These are phyloP conservation scores for Phylloporus sp. DNA, from an alignment of 768 basidiomycete genomes.

Conservation along the genomic window DNA sequence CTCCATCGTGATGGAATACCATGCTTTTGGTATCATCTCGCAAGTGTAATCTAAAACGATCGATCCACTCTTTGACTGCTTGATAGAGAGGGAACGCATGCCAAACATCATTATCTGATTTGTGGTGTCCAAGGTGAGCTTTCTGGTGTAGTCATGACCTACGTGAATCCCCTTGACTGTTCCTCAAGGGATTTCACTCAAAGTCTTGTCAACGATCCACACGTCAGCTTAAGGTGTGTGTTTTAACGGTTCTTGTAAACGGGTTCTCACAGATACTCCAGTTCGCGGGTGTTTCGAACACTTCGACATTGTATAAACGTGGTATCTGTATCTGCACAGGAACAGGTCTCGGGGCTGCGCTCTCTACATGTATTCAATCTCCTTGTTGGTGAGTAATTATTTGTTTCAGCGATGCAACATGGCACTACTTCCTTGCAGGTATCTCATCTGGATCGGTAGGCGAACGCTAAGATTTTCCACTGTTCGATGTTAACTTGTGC, in stretches of 20 bases:
- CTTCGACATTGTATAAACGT: conserved; percentile 72
- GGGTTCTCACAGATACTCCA: conserved; percentile 25
- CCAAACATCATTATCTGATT: conserved; percentile 77
- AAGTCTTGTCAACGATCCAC: conserved; percentile 70
- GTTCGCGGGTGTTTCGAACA: conserved; percentile 80
- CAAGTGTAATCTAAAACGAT: conserved; percentile 30
- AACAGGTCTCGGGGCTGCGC: conserved; percentile 75
- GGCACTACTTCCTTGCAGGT: conserved; percentile 39
- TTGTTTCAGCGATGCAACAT: not conserved
- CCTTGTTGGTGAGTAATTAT: conserved; percentile 53
- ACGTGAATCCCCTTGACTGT: not conserved
- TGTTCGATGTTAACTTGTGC: conserved; percentile 11
- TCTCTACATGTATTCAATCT: conserved; percentile 76
- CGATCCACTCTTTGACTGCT: conserved; percentile 9
- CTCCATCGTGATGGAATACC: conserved; percentile 73
- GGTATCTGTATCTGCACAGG: conserved; percentile 82
- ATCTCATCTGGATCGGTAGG: conserved; percentile 73
- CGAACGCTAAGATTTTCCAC: not conserved
- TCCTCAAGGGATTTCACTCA: conserved; percentile 67
- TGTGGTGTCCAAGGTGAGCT: conserved; percentile 65
- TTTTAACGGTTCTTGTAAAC: not conserved
- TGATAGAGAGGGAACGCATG: conserved; percentile 62
- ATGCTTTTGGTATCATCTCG: conserved; percentile 79
- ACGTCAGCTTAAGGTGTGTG: conserved; percentile 67
- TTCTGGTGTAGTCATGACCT: not conserved